phyloP scores from a whole-genome alignment of 805 yeast species.

The Candida caryicola region DNA sequence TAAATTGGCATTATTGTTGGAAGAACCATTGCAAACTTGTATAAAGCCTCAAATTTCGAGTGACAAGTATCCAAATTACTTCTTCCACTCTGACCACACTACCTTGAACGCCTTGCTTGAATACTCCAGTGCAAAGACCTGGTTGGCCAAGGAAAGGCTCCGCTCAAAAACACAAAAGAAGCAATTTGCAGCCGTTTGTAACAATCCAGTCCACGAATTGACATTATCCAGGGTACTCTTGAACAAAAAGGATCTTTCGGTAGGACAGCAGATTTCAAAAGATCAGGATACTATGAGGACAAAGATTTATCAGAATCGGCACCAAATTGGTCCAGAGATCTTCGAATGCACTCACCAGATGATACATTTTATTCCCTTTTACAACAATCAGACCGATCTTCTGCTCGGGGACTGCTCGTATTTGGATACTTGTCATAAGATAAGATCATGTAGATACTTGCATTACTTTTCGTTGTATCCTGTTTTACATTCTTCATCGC shows the following conservation, averaged over 20 bases:
- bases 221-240: conserved; percentile 23
- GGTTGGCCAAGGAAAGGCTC: conserved; percentile 40
- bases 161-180: conserved; percentile 33
- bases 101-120: conserved; percentile 4
- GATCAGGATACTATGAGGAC: neutral
- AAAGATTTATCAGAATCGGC: conserved; percentile 1
- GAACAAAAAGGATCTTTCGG: conserved; percentile 12
- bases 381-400: conserved; percentile 58
- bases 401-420: conserved; percentile 88
- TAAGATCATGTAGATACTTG: conserved; percentile 72
- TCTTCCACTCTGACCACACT: conserved; percentile 3
- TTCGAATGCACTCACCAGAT: conserved; percentile 23
- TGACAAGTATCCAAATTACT: neutral
- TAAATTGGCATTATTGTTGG: conserved; percentile 6
- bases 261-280: neutral
- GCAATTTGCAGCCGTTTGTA: conserved; percentile 53
- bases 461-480: conserved; percentile 66
- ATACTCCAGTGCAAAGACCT: conserved; percentile 17
- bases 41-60: neutral
- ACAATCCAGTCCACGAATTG: conserved; percentile 34
- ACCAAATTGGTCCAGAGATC: conserved; percentile 9
- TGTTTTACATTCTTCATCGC: conserved; percentile 1
- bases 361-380: conserved; percentile 29
- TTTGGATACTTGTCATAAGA: conserved; percentile 88
- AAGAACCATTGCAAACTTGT: conserved; percentile 10